A percentile compares a stretch with the other conserved stretches of the same genome.
Conservation (phyloP, 1,139 yeast species). For the Kodamaea plutei region DNA sequence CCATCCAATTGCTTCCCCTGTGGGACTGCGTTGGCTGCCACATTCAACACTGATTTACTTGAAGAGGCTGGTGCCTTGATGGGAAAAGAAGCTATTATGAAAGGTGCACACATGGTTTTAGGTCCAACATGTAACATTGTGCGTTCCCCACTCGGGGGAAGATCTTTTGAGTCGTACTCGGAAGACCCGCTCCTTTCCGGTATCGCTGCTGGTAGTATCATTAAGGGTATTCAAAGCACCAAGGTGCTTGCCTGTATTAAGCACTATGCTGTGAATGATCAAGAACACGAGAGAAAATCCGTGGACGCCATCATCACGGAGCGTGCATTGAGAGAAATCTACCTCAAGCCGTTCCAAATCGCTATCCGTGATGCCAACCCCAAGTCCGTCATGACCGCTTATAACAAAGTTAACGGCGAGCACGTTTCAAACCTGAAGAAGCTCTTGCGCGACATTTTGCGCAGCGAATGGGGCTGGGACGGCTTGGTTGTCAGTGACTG, state of each 20-base stretch:
- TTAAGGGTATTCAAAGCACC: constrained; percentile 52
- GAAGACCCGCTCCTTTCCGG: constrained; percentile 63
- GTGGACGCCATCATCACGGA: constrained; percentile 48
- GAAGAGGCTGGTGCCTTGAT: constrained; percentile 42
- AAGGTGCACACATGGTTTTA: constrained; percentile 46
- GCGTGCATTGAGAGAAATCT: constrained; percentile 58
- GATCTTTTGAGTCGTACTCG: constrained; percentile 59
- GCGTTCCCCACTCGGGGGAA: constrained; percentile 60
- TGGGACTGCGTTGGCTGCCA: constrained; percentile 22
- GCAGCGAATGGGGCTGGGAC: constrained; percentile 54
- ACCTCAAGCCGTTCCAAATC: constrained; percentile 58
- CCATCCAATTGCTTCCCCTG: constrained; percentile 53
- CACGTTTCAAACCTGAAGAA: constrained; percentile 47
- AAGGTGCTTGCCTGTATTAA: constrained; percentile 55
- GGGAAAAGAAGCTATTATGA: constrained; percentile 48
- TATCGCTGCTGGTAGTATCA: constrained; percentile 42
- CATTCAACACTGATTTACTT: constrained; percentile 29
- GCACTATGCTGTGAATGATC: constrained; percentile 59
- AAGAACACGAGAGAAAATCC: constrained; percentile 51
- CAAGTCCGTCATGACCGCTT: constrained; percentile 53
- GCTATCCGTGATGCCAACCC: constrained; percentile 52
- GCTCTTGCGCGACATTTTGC: constrained; percentile 41
- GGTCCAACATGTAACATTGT: constrained; percentile 57
- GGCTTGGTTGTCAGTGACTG: constrained; percentile 61
- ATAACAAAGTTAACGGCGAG: constrained; percentile 56